These are phyloP conservation scores for Penicillium nucicola DNA, from an alignment of 495 filamentous ascomycete genomes.

Conservation along the genomic window DNA sequence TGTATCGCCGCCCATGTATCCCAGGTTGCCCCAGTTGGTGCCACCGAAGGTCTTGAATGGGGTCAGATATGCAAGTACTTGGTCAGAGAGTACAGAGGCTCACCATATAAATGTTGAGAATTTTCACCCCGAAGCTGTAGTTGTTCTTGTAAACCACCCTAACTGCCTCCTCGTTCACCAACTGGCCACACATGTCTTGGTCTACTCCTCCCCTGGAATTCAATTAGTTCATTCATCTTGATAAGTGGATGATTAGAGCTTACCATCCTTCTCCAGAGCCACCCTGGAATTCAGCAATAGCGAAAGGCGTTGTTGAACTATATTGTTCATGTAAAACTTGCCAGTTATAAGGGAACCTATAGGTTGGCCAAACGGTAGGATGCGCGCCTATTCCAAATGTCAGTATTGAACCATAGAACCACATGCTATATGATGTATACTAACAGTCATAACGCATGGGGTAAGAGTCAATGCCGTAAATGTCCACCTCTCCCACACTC, in stretches of 20 bases:
- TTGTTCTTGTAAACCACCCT: slow-evolving; percentile 74
- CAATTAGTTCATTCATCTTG: background rate
- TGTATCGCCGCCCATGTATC: slow-evolving; percentile 62
- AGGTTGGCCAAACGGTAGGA: slow-evolving; percentile 43
- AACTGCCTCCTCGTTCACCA: slow-evolving; percentile 62
- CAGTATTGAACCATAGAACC: background rate
- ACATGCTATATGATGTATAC: background rate
- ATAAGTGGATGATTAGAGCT: no score
- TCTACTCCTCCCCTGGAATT: slow-evolving; percentile 56
- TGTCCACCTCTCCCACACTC: slow-evolving; percentile 58
- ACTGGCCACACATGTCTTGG: slow-evolving; percentile 54
- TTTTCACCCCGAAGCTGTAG: slow-evolving; percentile 54
- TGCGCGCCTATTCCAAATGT: slow-evolving; percentile 22
- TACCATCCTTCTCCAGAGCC: slow-evolving; percentile 11
- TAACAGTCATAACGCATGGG: slow-evolving; percentile 57
- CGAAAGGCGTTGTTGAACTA: slow-evolving; percentile 59
- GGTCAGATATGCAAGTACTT: background rate
- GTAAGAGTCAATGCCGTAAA: slow-evolving; percentile 69
- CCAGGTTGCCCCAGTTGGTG: slow-evolving; percentile 79
- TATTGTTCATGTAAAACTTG: slow-evolving; percentile 44
- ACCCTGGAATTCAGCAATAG: slow-evolving; percentile 50
- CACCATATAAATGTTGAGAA: slow-evolving; percentile 66
- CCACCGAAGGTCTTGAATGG: slow-evolving; percentile 53
- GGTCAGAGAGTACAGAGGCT: background rate
- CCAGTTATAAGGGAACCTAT: slow-evolving; percentile 36